phyloP scores from a whole-genome alignment of 164 flowering plant species.

The Sextonia rubra region DNA sequence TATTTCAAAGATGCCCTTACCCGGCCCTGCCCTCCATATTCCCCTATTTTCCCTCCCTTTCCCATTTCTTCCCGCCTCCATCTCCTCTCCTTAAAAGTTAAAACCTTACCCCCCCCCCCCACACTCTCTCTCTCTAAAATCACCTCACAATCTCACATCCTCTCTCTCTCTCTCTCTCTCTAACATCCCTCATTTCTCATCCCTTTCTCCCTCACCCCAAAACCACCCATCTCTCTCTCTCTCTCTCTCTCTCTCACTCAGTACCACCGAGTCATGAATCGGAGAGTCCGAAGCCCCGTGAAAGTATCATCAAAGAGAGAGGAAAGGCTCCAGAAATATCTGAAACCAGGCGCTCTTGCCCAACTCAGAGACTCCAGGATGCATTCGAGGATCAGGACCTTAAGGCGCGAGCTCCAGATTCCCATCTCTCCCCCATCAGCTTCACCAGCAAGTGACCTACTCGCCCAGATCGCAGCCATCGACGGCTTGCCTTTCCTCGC shows the following conservation, averaged over 20 bases:
- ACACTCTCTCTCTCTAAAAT: background rate
- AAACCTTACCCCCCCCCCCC: background rate
- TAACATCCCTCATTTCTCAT: conserved; percentile 10
- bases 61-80: conserved; percentile 11
- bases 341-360: conserved; percentile 42
- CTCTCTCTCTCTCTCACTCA: background rate
- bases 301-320: conserved; percentile 17
- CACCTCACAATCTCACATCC: no score
- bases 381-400: conserved; percentile 27
- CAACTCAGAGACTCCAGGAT: conserved; percentile 33
- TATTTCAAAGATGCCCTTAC: background rate
- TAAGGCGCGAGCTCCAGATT: conserved; percentile 6
- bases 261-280: conserved; percentile 14
- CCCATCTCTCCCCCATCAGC: conserved; percentile 9
- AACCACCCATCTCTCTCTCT: conserved; percentile 1
- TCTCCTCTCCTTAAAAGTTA: no score
- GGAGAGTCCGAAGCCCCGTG: conserved; percentile 12
- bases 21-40: background rate
- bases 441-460: background rate
- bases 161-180: conserved; percentile 1
- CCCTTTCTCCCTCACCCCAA: conserved; percentile 11
- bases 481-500: conserved; percentile 29
- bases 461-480: conserved; percentile 11
- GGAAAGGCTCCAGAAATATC: conserved; percentile 21
- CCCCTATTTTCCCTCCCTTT: background rate